A percentile compares a stretch with the other conserved stretches of the same genome.
These are phyloP conservation scores for Phialocephala subalpina DNA, from an alignment of 2,329 filamentous ascomycete genomes.

Conservation along the genomic window DNA sequence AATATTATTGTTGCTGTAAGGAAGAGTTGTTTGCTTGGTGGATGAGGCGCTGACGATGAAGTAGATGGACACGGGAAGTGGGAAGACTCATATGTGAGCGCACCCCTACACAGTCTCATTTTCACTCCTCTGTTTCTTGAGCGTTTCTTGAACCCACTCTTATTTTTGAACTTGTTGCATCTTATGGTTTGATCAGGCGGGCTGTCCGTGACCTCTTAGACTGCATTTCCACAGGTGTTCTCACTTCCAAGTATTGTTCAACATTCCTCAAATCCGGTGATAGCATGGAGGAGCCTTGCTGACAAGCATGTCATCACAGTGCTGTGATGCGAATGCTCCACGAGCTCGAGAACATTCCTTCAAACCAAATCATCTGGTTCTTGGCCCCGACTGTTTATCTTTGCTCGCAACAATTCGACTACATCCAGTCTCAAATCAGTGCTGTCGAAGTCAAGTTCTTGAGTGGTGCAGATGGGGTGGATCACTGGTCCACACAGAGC, in stretches of 20 bases:
- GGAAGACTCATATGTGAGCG: constrained; percentile 79
- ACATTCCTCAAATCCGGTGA: too few species aligned
- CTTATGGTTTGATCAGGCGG: too few species aligned
- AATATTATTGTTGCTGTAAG: constrained; percentile 77
- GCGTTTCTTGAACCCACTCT: too few species aligned
- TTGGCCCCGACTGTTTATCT: constrained; percentile 74
- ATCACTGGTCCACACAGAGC: constrained; percentile 64
- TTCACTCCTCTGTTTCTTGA: background rate
- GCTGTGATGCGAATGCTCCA: constrained; percentile 39
- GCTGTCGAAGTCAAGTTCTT: constrained; percentile 59
- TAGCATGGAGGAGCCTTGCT: too few species aligned
- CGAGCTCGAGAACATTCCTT: constrained; percentile 35
- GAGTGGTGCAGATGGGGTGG: constrained; percentile 59
- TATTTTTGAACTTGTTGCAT: background rate
- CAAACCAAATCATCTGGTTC: constrained; percentile 70
- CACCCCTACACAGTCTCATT: background rate
- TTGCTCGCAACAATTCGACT: constrained; percentile 69
- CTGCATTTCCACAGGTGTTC: background rate
- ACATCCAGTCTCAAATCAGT: constrained; percentile 67
- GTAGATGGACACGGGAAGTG: constrained; percentile 84
- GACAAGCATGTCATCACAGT: constrained; percentile 18
- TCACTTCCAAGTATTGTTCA: background rate
- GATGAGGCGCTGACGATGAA: constrained; percentile 6
- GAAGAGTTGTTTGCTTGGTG: background rate
- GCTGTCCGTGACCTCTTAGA: background rate